phyloP scores from a whole-genome alignment of 2,329 filamentous ascomycete genomes.

The Pseudocercospora macadamiae region DNA sequence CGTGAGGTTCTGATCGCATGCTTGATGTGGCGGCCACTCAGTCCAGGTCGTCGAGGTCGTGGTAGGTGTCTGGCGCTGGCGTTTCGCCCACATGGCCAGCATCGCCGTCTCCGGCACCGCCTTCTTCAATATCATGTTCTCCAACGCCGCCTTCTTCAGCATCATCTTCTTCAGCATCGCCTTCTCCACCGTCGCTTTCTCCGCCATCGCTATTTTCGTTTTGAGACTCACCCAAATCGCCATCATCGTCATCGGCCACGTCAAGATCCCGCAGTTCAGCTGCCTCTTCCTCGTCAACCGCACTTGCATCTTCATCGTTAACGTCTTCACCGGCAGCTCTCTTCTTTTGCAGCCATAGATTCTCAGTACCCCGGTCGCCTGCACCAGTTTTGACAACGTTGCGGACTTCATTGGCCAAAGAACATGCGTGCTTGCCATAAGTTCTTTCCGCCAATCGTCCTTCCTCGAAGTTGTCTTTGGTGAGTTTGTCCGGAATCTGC shows the following conservation, averaged over 20 bases:
- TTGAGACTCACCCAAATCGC: slow-evolving; percentile 10
- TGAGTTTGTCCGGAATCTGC: slow-evolving; percentile 26
- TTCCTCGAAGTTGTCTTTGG: slow-evolving; percentile 21
- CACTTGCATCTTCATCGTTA: slow-evolving; percentile 18
- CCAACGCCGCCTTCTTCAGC: too few relatives aligned
- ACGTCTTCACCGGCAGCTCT: slow-evolving; percentile 16
- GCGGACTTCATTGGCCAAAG: slow-evolving; percentile 14
- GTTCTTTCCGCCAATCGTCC: slow-evolving; percentile 9
- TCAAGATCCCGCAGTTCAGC: slow-evolving; percentile 15
- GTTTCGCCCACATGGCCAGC: background rate
- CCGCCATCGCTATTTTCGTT: background rate
- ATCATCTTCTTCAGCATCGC: too few relatives aligned
- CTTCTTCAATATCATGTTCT: too few relatives aligned
- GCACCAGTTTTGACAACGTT: slow-evolving; percentile 18
- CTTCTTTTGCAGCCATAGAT: slow-evolving; percentile 18
- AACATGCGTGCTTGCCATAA: slow-evolving; percentile 13
- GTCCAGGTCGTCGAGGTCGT: background rate
- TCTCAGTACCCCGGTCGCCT: background rate
- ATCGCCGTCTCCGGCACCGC: background rate
- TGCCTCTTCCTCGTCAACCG: slow-evolving; percentile 15
- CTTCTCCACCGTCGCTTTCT: too few relatives aligned
- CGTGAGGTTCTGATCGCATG: background rate
- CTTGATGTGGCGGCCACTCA: slow-evolving; percentile 2
- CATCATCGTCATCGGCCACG: slow-evolving; percentile 13
- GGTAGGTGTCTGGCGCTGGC: background rate